Percentiles rank a stretch among this genome's conserved stretches.
phyloP scores from a whole-genome alignment of 805 yeast species.

The Ogataea thermomethanolica region DNA sequence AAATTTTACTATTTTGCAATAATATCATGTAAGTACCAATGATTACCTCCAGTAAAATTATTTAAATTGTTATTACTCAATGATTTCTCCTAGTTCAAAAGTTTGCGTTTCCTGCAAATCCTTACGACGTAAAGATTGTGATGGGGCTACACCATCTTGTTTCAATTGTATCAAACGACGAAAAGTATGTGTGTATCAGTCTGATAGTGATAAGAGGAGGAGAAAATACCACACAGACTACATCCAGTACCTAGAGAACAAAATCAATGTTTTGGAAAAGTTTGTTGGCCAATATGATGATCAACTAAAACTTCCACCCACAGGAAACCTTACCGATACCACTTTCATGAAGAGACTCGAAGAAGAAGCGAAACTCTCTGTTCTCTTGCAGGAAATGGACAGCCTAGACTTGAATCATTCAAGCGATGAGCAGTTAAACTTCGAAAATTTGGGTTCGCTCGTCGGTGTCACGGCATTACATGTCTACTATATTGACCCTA shows the following conservation, averaged over 20 bases:
- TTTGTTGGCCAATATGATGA: conserved; percentile 27
- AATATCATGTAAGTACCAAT: not conserved
- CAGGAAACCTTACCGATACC: not conserved
- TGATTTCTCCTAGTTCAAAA: conserved; percentile 4
- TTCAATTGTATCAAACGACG: conserved; percentile 19
- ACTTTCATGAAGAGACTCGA: not conserved
- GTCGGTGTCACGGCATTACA: conserved; percentile 4
- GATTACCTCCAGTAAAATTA: no score
- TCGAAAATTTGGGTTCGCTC: conserved; percentile 14
- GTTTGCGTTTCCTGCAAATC: conserved; percentile 21
- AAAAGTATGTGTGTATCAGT: conserved; percentile 21
- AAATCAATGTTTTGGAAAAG: conserved; percentile 19
- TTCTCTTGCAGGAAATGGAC: conserved; percentile 1
- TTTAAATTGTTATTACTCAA: no score
- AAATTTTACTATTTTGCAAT: not conserved
- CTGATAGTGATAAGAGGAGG: conserved; percentile 29
- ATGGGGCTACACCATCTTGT: conserved; percentile 26
- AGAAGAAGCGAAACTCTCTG: conserved; percentile 4
- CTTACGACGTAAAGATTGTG: conserved; percentile 20
- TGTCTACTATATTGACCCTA: conserved; percentile 17
- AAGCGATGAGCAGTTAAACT: not conserved
- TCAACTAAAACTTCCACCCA: not conserved
- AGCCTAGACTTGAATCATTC: not conserved
- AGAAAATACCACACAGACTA: conserved; percentile 35
- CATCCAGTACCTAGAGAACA: conserved; percentile 28